Percentiles rank a stretch among this genome's conserved stretches.
phyloP scores from a whole-genome alignment of 495 filamentous ascomycete genomes.

The Lasiosphaeria miniovina region DNA sequence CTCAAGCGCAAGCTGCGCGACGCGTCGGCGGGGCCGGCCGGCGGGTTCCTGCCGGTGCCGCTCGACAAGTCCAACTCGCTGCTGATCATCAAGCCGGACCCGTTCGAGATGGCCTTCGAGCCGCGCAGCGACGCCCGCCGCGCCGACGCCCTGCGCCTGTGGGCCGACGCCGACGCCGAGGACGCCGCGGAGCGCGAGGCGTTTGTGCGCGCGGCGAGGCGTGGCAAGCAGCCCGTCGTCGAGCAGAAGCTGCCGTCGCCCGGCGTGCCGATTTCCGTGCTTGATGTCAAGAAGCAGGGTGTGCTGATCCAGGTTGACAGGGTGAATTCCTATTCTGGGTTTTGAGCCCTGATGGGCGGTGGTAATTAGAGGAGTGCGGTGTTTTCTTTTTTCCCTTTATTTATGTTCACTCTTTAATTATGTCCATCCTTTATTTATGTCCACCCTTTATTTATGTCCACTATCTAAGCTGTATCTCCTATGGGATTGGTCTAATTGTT shows the following conservation, averaged over 20 bases:
- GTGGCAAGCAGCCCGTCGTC: background rate
- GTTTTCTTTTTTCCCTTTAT: background rate
- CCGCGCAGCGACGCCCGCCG: constrained; percentile 32
- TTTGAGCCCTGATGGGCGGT: background rate
- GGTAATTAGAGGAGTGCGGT: background rate
- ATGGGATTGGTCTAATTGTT: no score
- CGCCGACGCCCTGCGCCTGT: constrained; percentile 28
- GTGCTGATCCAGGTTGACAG: constrained; percentile 9
- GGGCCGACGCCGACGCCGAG: constrained; percentile 22
- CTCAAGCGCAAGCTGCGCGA: constrained; percentile 38
- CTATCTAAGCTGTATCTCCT: no score
- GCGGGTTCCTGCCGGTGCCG: constrained; percentile 36
- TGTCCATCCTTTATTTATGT: background rate
- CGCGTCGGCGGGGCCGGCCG: constrained; percentile 15
- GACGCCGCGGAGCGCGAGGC: constrained; percentile 26
- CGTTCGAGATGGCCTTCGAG: constrained; percentile 42
- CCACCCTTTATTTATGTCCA: background rate
- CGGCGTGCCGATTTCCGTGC: constrained; percentile 2
- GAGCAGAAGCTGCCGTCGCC: constrained; percentile 9
- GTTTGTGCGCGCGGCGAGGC: constrained; percentile 20
- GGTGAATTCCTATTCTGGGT: constrained; percentile 9
- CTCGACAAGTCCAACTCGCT: constrained; percentile 41
- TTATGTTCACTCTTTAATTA: background rate
- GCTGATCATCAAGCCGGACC: constrained; percentile 43
- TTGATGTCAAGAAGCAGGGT: constrained; percentile 12